Evolutionary conservation across 164 flowering plant species (phyloP).

Genomic region (Sextonia rubra): DNA sequence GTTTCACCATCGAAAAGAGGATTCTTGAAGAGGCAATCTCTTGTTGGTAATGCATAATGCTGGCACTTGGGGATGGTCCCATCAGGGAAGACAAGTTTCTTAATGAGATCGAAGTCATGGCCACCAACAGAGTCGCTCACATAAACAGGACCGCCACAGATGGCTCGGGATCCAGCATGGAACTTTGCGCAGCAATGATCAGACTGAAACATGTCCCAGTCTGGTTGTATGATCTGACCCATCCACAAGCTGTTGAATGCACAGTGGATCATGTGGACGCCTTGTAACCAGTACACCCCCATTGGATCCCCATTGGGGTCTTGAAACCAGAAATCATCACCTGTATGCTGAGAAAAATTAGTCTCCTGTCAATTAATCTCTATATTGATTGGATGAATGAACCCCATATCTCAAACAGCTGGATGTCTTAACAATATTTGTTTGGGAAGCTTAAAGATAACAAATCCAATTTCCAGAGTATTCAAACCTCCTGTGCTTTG

Average conservation of each 20-base stretch:
- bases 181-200: constrained; percentile 72
- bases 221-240: constrained; percentile 85
- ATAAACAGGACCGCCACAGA: constrained; percentile 84
- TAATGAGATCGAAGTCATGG: constrained; percentile 68
- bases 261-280: constrained; percentile 90
- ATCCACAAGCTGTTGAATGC: constrained; percentile 94
- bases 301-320: constrained; percentile 90
- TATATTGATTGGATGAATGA: neutral
- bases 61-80: constrained; percentile 78
- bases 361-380: neutral
- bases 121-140: constrained; percentile 72
- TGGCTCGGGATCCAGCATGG: constrained; percentile 84
- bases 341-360: constrained; percentile 23
- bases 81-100: constrained; percentile 70
- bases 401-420: neutral
- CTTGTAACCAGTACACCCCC: constrained; percentile 92
- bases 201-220: constrained; percentile 97
- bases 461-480: neutral
- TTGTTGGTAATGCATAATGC: constrained; percentile 75
- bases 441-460: neutral
- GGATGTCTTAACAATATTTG: neutral
- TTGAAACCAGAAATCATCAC: constrained; percentile 96
- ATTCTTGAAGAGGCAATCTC: constrained; percentile 80
- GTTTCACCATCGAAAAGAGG: constrained; percentile 70
- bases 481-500: neutral